Conservation (phyloP, 1,284 basidiomycete genomes). For the Papiliotrema flavescens region DNA sequence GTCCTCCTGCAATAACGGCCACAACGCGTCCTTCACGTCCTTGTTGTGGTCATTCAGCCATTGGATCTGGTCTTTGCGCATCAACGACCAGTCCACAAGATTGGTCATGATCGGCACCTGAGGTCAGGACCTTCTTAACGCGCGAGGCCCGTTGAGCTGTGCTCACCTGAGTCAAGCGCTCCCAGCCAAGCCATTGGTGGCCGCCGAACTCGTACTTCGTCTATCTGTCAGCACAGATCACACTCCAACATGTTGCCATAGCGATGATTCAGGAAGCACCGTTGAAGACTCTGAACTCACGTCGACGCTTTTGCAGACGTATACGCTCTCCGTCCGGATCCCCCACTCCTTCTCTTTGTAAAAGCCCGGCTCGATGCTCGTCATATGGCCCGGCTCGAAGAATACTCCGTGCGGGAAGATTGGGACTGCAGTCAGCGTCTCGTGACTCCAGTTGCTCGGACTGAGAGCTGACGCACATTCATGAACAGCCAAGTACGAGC, state of each 20-base stretch:
- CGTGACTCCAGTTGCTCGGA: slow-evolving; percentile 59
- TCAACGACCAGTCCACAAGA: slow-evolving; percentile 79
- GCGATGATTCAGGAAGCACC: too few species aligned
- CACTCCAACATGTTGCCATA: neutral
- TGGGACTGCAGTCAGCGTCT: slow-evolving; percentile 18
- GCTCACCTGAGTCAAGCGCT: slow-evolving; percentile 67
- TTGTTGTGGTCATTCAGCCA: slow-evolving; percentile 94
- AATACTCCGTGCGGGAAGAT: slow-evolving; percentile 50
- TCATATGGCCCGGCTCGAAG: slow-evolving; percentile 75
- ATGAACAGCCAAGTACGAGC: slow-evolving; percentile 38
- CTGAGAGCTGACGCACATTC: slow-evolving; percentile 32
- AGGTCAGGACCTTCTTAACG: neutral
- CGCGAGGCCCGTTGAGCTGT: neutral
- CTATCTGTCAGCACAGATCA: slow-evolving; percentile 1
- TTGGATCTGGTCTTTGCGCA: slow-evolving; percentile 77
- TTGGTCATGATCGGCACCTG: slow-evolving; percentile 85
- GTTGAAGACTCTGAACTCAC: slow-evolving; percentile 50
- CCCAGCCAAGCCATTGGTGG: slow-evolving; percentile 75
- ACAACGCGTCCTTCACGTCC: slow-evolving; percentile 65
- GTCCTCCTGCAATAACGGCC: slow-evolving; percentile 58
- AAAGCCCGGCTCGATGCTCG: slow-evolving; percentile 65
- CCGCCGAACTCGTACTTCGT: slow-evolving; percentile 13
- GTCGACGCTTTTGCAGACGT: slow-evolving; percentile 65
- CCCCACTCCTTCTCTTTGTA: slow-evolving; percentile 79
- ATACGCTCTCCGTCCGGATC: slow-evolving; percentile 81